Evolutionary conservation across 23 red algal genomes (phyloP).

Genomic region (Rhodosorus marinus): DNA sequence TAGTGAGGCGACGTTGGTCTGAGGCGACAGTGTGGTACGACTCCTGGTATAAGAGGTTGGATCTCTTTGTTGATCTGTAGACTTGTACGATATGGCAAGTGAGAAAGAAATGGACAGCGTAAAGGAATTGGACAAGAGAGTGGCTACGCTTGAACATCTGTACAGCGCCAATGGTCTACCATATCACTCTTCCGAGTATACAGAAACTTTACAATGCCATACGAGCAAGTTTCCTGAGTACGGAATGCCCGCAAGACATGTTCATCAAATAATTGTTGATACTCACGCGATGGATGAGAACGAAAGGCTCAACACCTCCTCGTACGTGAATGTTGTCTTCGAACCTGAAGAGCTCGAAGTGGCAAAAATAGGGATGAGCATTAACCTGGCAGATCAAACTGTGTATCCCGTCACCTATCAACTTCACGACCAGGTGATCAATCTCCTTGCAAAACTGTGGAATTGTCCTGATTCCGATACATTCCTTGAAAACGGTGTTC

Average conservation of each 20-base stretch:
- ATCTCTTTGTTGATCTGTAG: no score
- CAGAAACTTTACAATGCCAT: no score
- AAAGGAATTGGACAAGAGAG: no score
- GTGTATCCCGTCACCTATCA: conserved; percentile 21
- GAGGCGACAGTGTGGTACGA: no score
- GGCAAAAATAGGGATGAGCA: background rate
- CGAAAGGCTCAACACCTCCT: background rate
- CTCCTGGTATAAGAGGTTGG: no score
- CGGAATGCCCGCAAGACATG: background rate
- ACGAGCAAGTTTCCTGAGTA: background rate
- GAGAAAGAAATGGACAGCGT: no score
- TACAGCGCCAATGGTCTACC: no score
- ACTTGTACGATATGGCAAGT: no score
- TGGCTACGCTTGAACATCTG: no score
- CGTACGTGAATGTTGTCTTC: background rate
- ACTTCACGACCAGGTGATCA: conserved; percentile 17
- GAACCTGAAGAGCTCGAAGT: background rate
- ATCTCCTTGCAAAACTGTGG: conserved; percentile 22
- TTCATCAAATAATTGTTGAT: background rate
- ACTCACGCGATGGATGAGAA: background rate
- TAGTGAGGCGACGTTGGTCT: no score
- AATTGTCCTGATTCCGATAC: conserved; percentile 3
- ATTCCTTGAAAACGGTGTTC: background rate
- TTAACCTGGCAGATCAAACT: conserved; percentile 4
- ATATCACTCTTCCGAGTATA: no score